Evolutionary conservation across 306 rosid species (phyloP).

Genomic region (Mucuna pruriens): DNA sequence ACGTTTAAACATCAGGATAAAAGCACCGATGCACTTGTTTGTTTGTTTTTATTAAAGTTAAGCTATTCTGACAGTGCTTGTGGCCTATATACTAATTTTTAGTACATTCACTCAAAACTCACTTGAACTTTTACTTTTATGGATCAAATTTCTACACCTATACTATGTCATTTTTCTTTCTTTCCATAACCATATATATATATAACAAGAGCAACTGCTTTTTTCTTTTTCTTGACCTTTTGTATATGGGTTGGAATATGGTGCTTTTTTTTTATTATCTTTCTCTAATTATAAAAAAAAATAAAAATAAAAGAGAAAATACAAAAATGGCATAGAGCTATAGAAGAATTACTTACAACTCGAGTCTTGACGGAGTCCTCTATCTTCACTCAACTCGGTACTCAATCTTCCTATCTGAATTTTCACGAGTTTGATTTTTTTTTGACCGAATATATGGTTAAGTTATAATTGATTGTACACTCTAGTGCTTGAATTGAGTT

Average conservation of each 20-base stretch:
- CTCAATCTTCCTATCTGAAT: constrained; percentile 13
- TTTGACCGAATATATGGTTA: constrained; percentile 13
- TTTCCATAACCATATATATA: constrained; percentile 30
- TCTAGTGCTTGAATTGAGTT: neutral
- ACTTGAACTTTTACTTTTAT: neutral
- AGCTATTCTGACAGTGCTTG: constrained; percentile 24
- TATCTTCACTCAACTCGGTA: neutral
- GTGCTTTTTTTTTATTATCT: no score
- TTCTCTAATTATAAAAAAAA: neutral
- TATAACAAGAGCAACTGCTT: neutral
- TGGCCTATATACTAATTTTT: constrained; percentile 1
- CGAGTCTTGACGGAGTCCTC: neutral
- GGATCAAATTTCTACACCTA: constrained; percentile 1
- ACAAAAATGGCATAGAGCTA: constrained; percentile 29
- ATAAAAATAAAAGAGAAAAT: constrained; percentile 14
- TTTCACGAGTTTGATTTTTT: neutral
- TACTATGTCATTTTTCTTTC: neutral
- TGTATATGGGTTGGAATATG: no score
- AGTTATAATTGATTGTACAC: neutral
- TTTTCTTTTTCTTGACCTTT: neutral
- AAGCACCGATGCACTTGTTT: constrained; percentile 35
- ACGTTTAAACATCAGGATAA: constrained; percentile 22
- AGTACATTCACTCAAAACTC: neutral
- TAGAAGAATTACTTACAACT: constrained; percentile 20
- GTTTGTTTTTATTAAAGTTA: constrained; percentile 1